Percentiles rank a stretch among this genome's conserved stretches.
Conservation (phyloP, 2,329 filamentous ascomycete genomes). For the Acrodontium crateriforme region DNA sequence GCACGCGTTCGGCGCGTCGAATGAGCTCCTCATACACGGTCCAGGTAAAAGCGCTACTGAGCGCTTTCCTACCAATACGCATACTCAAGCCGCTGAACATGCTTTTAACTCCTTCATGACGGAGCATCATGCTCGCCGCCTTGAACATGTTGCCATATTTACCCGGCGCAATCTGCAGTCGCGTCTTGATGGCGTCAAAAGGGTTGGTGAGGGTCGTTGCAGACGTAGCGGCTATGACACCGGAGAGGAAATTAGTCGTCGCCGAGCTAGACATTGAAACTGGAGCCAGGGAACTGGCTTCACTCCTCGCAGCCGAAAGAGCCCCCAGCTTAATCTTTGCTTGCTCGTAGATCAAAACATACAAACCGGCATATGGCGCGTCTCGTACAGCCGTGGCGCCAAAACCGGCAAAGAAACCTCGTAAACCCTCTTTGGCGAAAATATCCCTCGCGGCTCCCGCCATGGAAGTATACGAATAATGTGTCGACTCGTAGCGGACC, state of each 20-base stretch:
- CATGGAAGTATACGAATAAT: constrained; percentile 73
- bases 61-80: constrained; percentile 77
- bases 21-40: constrained; percentile 93
- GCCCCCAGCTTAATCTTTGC: constrained; percentile 50
- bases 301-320: constrained; percentile 10
- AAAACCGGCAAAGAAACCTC: constrained; percentile 86
- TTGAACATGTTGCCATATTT: constrained; percentile 72
- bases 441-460: constrained; percentile 62
- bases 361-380: constrained; percentile 91
- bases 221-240: constrained; percentile 62
- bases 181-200: constrained; percentile 91
- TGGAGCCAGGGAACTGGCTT: constrained; percentile 6
- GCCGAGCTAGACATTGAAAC: constrained; percentile 37
- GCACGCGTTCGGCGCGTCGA: constrained; percentile 46
- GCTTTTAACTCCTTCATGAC: constrained; percentile 64
- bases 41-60: constrained; percentile 93
- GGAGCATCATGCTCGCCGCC: constrained; percentile 63
- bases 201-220: constrained; percentile 89
- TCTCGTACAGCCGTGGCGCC: constrained; percentile 87
- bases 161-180: constrained; percentile 77
- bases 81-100: constrained; percentile 77
- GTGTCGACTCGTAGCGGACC: constrained; percentile 80
- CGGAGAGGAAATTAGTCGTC: constrained; percentile 74
- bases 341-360: constrained; percentile 87
- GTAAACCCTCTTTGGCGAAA: constrained; percentile 53